Evolutionary conservation across 768 basidiomycete species (phyloP), one percentile per base, ranked within the genome.

Genomic region (Tricholoma hemisulphureum): DNA sequence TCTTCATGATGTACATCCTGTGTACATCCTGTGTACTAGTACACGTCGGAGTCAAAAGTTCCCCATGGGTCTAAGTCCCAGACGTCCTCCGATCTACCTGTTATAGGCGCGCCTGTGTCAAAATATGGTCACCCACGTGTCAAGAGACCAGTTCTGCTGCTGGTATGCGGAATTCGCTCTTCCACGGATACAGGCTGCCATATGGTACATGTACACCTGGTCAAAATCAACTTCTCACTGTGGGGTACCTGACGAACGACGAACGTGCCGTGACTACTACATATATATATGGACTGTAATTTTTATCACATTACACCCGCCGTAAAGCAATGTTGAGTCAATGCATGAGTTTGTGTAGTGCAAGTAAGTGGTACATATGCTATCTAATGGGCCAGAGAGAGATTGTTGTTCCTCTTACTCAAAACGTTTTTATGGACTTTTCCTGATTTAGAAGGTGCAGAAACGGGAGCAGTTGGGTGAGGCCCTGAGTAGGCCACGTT

Each of bases 401-500:
- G 64, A 57, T 77, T 73, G 6, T 69, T 67, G 59, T 74, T 71
- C 55, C 75, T 72, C 64, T 81, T 82, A 66, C 77, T 82, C 58
- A 80, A 66, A 7, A 79, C 66, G 56, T 71, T 73, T 62, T 74
- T 76, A 16, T 69, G 64, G 23, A 57, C 60, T 61, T 70, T 75
- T 34, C 75, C 57, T 55, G 65, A 56, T 31, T 69, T 65, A 56
- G 58, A 45, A n/a, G 26, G 46, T 3, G n/a, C 23, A 5, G 43
- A 14, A 45, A 23, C 6, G n/a, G n/a, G 26, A 18, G 20, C 43
- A 24, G 43, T 11, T 45, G 43, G 43, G 2, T 7, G 43, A 45
- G 43, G 11, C 23, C 21, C 57, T 39, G 24, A 57, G 48, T 32
- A 53, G 37, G 67, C 65, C 46, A 68, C 46, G 26, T 49, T 49